Percentiles rank a stretch among this genome's conserved stretches.
Evolutionary conservation across 2,329 filamentous ascomycete species (phyloP).

Genomic region (Bipolaris sorokiniana): DNA sequence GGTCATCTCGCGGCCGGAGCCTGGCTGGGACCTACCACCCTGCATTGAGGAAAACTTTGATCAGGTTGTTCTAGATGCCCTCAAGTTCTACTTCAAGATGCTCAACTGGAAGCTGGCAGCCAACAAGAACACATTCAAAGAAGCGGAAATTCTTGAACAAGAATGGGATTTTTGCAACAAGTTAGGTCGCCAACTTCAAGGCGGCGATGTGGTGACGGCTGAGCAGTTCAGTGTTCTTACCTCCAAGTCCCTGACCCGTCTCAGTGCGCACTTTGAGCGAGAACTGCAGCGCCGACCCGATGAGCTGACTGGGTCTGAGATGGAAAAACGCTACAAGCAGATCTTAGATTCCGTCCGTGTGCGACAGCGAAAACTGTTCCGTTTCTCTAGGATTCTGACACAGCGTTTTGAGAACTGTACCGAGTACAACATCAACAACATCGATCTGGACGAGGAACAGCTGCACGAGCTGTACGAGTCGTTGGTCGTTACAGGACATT

Average conservation of each 20-base stretch:
- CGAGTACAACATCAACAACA: slow-evolving; percentile 86
- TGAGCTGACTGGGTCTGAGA: slow-evolving; percentile 77
- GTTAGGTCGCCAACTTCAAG: slow-evolving; percentile 87
- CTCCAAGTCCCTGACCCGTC: slow-evolving; percentile 85
- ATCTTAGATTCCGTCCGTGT: slow-evolving; percentile 95
- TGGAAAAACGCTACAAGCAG: slow-evolving; percentile 97
- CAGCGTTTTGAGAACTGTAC: slow-evolving; percentile 96
- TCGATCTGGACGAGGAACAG: slow-evolving; percentile 69
- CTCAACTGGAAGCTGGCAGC: slow-evolving; percentile 96
- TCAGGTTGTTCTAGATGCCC: slow-evolving; percentile 83
- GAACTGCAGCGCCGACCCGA: slow-evolving; percentile 85
- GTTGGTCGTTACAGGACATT: slow-evolving; percentile 81
- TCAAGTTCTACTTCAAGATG: slow-evolving; percentile 99
- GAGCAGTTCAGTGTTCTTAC: slow-evolving; percentile 96
- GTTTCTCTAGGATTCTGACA: slow-evolving; percentile 88
- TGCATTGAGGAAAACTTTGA: slow-evolving; percentile 98
- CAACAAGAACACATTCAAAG: slow-evolving; percentile 99
- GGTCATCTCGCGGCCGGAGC: slow-evolving; percentile 80
- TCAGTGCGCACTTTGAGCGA: slow-evolving; percentile 89
- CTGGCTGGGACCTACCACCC: slow-evolving; percentile 92
- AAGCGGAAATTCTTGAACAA: slow-evolving; percentile 94
- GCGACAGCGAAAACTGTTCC: slow-evolving; percentile 92
- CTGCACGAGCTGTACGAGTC: slow-evolving; percentile 81
- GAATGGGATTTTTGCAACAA: slow-evolving; percentile 98
- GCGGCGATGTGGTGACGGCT: slow-evolving; percentile 93